Evolutionary conservation across 2,329 filamentous ascomycete genomes (phyloP), one percentile per base, ranked within the genome.

Genomic region (Botrytis medusae): DNA sequence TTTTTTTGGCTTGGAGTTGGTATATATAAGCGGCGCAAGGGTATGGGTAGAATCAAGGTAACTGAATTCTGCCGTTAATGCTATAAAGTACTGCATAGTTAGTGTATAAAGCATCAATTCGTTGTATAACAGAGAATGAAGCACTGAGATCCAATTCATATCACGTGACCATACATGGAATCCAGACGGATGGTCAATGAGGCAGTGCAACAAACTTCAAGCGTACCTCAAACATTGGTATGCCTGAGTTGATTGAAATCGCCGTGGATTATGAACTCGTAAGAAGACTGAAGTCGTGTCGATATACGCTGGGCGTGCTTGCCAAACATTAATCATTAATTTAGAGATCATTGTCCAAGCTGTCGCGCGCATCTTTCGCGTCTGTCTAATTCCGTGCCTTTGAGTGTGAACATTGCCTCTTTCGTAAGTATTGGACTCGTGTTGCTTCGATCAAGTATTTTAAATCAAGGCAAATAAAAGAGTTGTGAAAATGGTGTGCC

Each of bases 251-350:
- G n/a, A 1, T 37, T 6, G 12, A n/a, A 37, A 37, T 37, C 1
- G 5, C 2, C 0, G 1, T n/a, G 32, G 25, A 25, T 5, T 8
- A 25, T 0, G 2, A 14, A 7, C 20, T 37, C 9, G 9, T 12
- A 34, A 25, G 10, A 7, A 37, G 9, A 7, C 5, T 25, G 12
- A 22, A 60, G 18, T 22, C 34, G 14, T 25, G 14, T 40, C 34
- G 20, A n/a, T 61, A 40, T 25, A 2, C 12, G 22, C 2, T 2
- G 10, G 5, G 5, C 20, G 10, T 61, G 20, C 32, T 40, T 40
- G 2, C n/a, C 0, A 25, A 61, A 1, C 20, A 61, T 40, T 12
- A 61, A 61, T 14, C 20, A 61, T 40, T 12, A 61, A 61, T 14
- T 14, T 8, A 14, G 20, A 3, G 22, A 12, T 8, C 59, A n/a